phyloP scores from a whole-genome alignment of 805 yeast genomes.

The Candida ovalis region DNA sequence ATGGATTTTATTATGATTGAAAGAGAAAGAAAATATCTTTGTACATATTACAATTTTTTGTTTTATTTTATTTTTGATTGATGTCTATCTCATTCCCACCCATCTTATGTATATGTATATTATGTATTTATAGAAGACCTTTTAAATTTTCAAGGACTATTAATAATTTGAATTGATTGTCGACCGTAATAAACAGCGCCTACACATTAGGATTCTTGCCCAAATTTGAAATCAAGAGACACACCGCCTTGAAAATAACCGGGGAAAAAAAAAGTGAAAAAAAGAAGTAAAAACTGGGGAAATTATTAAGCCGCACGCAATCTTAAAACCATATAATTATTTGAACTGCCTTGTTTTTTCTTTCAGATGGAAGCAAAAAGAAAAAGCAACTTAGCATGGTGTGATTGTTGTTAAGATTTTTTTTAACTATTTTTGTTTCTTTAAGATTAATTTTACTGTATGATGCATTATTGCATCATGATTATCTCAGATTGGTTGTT shows the following conservation, averaged over 20 bases:
- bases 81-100: neutral
- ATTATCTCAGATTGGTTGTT: neutral
- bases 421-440: too few relatives aligned
- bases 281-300: neutral
- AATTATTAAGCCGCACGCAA: neutral
- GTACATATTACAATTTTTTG: conserved; percentile 1
- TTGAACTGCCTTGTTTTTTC: too few relatives aligned
- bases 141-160: neutral
- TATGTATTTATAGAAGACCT: neutral
- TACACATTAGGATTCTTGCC: too few relatives aligned
- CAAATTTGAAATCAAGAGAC: too few relatives aligned
- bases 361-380: neutral
- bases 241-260: too few relatives aligned
- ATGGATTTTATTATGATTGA: conserved; percentile 62
- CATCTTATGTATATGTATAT: neutral
- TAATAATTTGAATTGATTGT: too few relatives aligned
- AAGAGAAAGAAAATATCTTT: conserved; percentile 6
- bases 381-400: neutral
- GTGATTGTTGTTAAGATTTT: too few relatives aligned
- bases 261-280: too few relatives aligned
- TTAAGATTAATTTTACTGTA: too few relatives aligned
- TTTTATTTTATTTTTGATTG: neutral
- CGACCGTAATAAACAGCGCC: too few relatives aligned
- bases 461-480: neutral
- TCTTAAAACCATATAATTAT: neutral